phyloP scores from a whole-genome alignment of 371 early-diverging fungal genomes.

The Apophysomyces variabilis region DNA sequence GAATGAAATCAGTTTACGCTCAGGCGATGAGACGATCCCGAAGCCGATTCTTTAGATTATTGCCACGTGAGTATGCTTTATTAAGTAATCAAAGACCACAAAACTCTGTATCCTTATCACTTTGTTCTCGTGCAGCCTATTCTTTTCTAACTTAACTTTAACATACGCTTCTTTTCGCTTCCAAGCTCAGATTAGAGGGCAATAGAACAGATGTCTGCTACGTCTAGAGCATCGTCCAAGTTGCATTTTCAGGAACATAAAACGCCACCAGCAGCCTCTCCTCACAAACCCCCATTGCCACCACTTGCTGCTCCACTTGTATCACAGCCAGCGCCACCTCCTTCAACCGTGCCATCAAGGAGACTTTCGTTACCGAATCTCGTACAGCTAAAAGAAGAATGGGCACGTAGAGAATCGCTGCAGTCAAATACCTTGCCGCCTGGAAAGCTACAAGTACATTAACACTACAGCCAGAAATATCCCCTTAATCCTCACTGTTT shows the following conservation, averaged over 20 bases:
- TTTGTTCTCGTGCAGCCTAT: background rate
- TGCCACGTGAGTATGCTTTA: conserved; percentile 7
- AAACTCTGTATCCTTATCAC: background rate
- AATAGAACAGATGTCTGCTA: background rate
- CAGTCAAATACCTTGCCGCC: conserved; percentile 24
- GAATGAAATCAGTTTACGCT: too few relatives aligned
- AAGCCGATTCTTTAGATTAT: background rate
- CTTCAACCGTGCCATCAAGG: conserved; percentile 13
- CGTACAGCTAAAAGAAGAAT: conserved; percentile 33
- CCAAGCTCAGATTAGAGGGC: background rate
- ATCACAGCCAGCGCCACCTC: conserved; percentile 10
- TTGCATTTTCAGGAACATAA: background rate
- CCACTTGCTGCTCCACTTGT: conserved; percentile 12
- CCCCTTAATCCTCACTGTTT: background rate
- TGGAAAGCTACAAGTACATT: conserved; percentile 37
- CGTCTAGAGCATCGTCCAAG: conserved; percentile 6
- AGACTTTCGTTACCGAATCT: conserved; percentile 44
- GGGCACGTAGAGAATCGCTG: conserved; percentile 23
- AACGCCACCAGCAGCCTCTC: conserved; percentile 9
- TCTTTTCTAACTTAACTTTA: background rate
- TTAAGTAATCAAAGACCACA: background rate
- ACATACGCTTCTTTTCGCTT: background rate
- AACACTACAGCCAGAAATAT: background rate
- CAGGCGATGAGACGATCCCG: too few relatives aligned
- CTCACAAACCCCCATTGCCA: conserved; percentile 10